phyloP scores from a whole-genome alignment of 2,329 filamentous ascomycete genomes.

The Fusarium sp. region DNA sequence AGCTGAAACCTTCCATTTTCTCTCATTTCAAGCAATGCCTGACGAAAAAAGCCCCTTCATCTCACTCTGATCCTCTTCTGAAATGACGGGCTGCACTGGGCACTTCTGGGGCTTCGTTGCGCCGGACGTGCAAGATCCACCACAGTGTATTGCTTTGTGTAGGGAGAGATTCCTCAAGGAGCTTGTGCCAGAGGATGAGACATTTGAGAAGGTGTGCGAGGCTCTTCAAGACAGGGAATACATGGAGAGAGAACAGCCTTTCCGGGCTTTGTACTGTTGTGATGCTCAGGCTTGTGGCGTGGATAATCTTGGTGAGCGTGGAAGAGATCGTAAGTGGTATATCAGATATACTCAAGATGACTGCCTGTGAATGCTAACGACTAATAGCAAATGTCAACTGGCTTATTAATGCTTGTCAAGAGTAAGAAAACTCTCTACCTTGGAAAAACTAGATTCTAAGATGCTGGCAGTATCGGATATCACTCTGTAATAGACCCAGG shows the following conservation, averaged over 20 bases:
- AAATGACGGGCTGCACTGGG: constrained; percentile 36
- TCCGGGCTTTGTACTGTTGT: constrained; percentile 65
- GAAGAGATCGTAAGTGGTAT: constrained; percentile 58
- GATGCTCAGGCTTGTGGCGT: constrained; percentile 64
- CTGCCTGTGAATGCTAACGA: constrained; percentile 21
- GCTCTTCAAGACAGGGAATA: constrained; percentile 44
- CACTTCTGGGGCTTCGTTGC: constrained; percentile 49
- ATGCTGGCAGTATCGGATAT: constrained; percentile 42
- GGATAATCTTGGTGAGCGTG: constrained; percentile 46
- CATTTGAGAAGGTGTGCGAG: constrained; percentile 50
- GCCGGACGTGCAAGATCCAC: constrained; percentile 48
- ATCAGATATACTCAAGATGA: neutral
- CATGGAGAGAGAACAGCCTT: constrained; percentile 45
- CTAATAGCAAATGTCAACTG: constrained; percentile 61
- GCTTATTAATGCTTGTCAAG: constrained; percentile 63
- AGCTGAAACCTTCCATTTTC: constrained; percentile 35
- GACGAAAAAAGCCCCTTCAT: constrained; percentile 13
- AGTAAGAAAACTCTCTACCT: constrained; percentile 53
- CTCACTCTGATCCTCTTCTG: neutral
- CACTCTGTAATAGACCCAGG: constrained; percentile 44
- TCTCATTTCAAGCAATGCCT: constrained; percentile 11
- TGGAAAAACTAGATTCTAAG: constrained; percentile 9
- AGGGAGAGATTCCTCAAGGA: constrained; percentile 49
- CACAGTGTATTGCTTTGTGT: constrained; percentile 52
- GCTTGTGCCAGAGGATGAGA: constrained; percentile 46